These are phyloP conservation scores for Aspergillus ibericus DNA, from an alignment of 2,329 filamentous ascomycete species.

Conservation along the genomic window DNA sequence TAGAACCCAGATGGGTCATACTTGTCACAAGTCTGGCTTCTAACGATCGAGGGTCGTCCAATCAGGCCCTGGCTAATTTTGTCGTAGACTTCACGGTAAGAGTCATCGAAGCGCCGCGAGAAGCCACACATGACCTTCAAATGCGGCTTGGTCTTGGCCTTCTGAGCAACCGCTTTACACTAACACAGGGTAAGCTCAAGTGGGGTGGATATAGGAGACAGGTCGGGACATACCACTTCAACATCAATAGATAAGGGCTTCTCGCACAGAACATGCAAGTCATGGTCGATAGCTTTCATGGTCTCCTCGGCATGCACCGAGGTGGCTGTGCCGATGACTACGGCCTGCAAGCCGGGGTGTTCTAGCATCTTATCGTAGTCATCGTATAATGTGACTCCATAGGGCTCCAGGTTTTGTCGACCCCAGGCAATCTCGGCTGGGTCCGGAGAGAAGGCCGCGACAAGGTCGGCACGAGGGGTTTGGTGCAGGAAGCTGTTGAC, in stretches of 20 bases:
- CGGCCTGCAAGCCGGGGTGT: conserved; percentile 54
- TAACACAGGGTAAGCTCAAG: conserved; percentile 26
- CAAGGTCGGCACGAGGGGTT: conserved; percentile 48
- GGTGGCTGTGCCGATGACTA: conserved; percentile 55
- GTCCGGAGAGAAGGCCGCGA: conserved; percentile 50
- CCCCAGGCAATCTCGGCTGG: conserved; percentile 50
- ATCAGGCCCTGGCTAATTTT: conserved; percentile 57
- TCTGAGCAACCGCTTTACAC: conserved; percentile 60
- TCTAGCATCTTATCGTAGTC: conserved; percentile 57
- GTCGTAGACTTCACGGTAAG: conserved; percentile 60
- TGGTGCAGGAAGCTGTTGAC: conserved; percentile 48
- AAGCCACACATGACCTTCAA: conserved; percentile 68
- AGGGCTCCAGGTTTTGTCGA: conserved; percentile 48
- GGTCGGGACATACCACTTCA: conserved; percentile 50
- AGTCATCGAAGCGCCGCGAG: conserved; percentile 65
- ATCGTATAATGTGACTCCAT: conserved; percentile 52
- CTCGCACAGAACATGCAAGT: conserved; percentile 58
- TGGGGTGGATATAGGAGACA: neutral
- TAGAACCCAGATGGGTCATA: conserved; percentile 65
- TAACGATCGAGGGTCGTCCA: conserved; percentile 60
- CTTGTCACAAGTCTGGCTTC: conserved; percentile 66
- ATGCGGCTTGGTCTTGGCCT: conserved; percentile 55
- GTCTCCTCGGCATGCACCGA: conserved; percentile 57
- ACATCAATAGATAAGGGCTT: conserved; percentile 55
- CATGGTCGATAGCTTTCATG: conserved; percentile 54